Evolutionary conservation across 306 rosid genomes (phyloP), one percentile per base, ranked within the genome.

Genomic region (Parietaria judaica): DNA sequence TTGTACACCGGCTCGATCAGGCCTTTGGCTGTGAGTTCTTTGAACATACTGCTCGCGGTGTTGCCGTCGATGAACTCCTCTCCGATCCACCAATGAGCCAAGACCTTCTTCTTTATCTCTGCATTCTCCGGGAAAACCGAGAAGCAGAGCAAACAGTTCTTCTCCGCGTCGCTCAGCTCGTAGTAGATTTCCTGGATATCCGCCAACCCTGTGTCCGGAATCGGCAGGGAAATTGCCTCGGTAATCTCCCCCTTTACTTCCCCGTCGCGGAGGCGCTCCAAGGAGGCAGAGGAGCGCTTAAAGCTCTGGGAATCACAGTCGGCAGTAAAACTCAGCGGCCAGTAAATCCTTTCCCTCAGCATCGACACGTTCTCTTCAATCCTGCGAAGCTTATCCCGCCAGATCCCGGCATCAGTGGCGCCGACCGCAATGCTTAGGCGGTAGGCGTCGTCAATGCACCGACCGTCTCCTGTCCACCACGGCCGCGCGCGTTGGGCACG

Each of bases 31-130:
- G 36, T 15, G 3, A 71, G 51, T 6, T 35, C 6, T 1, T 43
- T 2, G 36, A 71, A 51, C 8, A 58, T 38, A 3, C 5, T 6
- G 17, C 7, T 65, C 11, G 61, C 54, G 4, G 0, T 12, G 8
- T 50, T 2, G 37, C 43, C 65, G 11, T 17, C 41, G 16, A 65
- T 15, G 34, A 65, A 58, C 5, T 9, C 76, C 51, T 64, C 76
- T 36, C 76, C 76, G 2, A 64, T 60, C 76, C 76, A 71, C 76
- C 76, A 71, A 6, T 71, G 61, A 39, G 46, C 39, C 45, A 71
- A 9, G 5, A 65, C 65, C 60, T 51, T 71, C 76, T 71, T 71
- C 66, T 65, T 65, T 15, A 71, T 51, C 13, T 12, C 14, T 0
- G 6, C 70, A 5, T 58, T 38, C 58, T 58, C 66, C 14, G 76